Evolutionary conservation across 2,329 filamentous ascomycete species (phyloP).

Genomic region (Sphaerulina populicola): DNA sequence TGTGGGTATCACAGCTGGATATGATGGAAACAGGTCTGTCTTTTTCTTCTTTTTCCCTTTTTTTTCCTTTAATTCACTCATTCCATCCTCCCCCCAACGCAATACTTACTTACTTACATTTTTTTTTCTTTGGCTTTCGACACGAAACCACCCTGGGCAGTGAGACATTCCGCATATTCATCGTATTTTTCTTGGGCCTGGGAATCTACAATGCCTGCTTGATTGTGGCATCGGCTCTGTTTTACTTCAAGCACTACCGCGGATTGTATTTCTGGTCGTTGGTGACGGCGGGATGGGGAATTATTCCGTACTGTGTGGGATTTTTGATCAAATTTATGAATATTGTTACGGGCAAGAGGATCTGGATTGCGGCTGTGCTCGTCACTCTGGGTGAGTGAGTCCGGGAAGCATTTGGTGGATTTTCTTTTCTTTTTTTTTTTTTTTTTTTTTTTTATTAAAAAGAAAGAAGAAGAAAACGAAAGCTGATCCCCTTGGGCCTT

Average conservation of each 20-base stretch:
- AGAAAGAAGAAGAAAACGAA: too few species aligned
- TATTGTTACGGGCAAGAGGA: conserved; percentile 30
- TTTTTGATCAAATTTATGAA: conserved; percentile 41
- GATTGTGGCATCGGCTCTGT: conserved; percentile 40
- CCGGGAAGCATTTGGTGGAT: too few species aligned
- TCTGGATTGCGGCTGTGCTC: conserved; percentile 21
- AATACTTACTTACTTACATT: not conserved
- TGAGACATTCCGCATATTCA: conserved; percentile 25
- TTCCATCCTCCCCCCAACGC: too few species aligned
- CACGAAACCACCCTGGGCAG: too few species aligned
- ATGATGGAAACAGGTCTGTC: conserved; percentile 20
- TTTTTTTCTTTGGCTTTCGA: too few species aligned
- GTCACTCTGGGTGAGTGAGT: conserved; percentile 45
- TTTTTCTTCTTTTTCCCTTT: too few species aligned
- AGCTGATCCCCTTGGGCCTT: not conserved
- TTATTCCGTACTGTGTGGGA: conserved; percentile 42
- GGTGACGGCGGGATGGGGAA: conserved; percentile 37
- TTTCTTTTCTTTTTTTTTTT: too few species aligned
- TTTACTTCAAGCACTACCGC: conserved; percentile 42
- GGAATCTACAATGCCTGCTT: conserved; percentile 27
- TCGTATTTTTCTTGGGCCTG: conserved; percentile 28
- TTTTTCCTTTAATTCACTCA: too few species aligned
- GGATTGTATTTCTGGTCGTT: conserved; percentile 47
- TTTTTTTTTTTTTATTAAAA: too few species aligned
- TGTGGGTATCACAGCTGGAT: conserved; percentile 25